Evolutionary conservation across 2,329 filamentous ascomycete genomes (phyloP).

Genomic region (Rosellinia necatrix): DNA sequence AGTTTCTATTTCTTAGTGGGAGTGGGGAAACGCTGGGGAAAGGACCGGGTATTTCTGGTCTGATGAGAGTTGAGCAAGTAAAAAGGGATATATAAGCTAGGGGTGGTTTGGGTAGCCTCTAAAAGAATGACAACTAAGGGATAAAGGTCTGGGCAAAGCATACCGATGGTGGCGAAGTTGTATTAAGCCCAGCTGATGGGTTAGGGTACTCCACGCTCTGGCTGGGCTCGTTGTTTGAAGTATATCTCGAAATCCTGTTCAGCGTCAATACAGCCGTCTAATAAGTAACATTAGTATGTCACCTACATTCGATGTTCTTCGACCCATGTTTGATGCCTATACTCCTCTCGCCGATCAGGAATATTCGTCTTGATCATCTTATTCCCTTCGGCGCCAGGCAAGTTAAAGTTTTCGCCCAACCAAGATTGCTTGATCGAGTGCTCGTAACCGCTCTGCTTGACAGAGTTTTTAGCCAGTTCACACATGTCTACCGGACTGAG

Average conservation of each 20-base stretch:
- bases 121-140: background rate
- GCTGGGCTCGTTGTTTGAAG: slow-evolving; percentile 33
- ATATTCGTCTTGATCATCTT: slow-evolving; percentile 96
- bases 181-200: slow-evolving; percentile 16
- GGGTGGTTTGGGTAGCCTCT: background rate
- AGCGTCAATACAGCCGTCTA: slow-evolving; percentile 16
- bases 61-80: background rate
- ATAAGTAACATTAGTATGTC: background rate
- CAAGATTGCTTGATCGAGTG: slow-evolving; percentile 86
- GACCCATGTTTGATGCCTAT: slow-evolving; percentile 81
- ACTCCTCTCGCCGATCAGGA: slow-evolving; percentile 88
- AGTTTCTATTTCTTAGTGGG: background rate
- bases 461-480: slow-evolving; percentile 93
- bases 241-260: slow-evolving; percentile 36
- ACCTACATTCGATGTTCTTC: slow-evolving; percentile 85
- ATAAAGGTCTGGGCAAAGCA: background rate
- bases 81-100: background rate
- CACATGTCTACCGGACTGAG: slow-evolving; percentile 98
- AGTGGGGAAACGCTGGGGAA: background rate
- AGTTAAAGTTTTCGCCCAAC: slow-evolving; percentile 78
- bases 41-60: background rate
- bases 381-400: slow-evolving; percentile 83
- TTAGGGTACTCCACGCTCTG: slow-evolving; percentile 35
- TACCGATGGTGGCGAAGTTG: slow-evolving; percentile 35
- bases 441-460: slow-evolving; percentile 94